Conservation (phyloP, 345 rosid species). For the Microthlaspi erraticum region DNA sequence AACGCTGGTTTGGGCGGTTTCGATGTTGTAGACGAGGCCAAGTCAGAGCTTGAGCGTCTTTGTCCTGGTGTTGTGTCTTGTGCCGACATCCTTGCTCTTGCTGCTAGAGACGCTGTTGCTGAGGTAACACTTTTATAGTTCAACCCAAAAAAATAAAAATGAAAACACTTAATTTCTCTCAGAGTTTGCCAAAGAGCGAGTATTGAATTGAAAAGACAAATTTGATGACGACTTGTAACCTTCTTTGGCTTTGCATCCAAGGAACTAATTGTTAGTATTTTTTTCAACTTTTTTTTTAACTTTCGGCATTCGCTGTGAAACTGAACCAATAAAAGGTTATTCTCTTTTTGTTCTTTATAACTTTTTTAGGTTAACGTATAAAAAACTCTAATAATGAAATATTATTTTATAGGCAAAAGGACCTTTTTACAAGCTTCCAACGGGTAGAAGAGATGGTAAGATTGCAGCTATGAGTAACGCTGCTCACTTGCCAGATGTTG, state of each 20-base stretch:
- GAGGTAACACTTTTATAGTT: constrained; percentile 45
- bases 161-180: background rate
- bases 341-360: background rate
- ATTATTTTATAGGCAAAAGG: constrained; percentile 49
- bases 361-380: background rate
- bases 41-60: constrained; percentile 50
- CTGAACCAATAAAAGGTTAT: background rate
- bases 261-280: background rate
- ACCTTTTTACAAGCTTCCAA: constrained; percentile 56
- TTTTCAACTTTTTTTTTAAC: no score
- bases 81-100: constrained; percentile 63
- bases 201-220: background rate
- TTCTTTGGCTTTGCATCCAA: constrained; percentile 5
- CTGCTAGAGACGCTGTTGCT: constrained; percentile 60
- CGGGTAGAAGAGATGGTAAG: constrained; percentile 75
- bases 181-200: background rate
- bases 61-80: constrained; percentile 75
- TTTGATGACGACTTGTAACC: background rate
- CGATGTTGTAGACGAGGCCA: constrained; percentile 55
- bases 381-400: background rate
- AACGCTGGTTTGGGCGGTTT: constrained; percentile 55
- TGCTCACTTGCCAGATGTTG: constrained; percentile 46
- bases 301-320: background rate
- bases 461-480: constrained; percentile 47
- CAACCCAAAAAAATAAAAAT: background rate